Evolutionary conservation across 2,329 filamentous ascomycete genomes (phyloP).

Genomic region (Rhytidhysteron rufulum): DNA sequence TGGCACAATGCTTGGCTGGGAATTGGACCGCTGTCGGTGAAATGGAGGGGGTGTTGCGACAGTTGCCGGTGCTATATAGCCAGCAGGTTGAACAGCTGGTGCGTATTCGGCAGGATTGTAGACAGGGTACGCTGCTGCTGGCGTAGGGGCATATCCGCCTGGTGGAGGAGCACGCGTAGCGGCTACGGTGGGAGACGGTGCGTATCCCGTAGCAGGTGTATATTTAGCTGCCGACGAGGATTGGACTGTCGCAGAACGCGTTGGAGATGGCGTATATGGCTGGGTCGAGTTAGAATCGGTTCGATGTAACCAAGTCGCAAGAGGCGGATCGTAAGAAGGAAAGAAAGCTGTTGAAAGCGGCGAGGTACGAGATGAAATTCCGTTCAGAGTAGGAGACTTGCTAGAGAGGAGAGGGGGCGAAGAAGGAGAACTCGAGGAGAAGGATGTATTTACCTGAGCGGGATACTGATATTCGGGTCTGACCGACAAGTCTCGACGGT

Average conservation of each 20-base stretch:
- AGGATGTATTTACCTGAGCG: conserved; percentile 33
- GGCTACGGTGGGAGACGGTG: conserved; percentile 22
- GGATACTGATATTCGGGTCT: conserved; percentile 24
- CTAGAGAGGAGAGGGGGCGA: conserved; percentile 19
- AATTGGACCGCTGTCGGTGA: conserved; percentile 31
- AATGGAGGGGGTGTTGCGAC: conserved; percentile 31
- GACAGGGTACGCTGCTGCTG: conserved; percentile 16
- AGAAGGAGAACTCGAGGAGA: conserved; percentile 26
- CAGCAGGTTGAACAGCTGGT: conserved; percentile 11
- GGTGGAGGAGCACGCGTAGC: conserved; percentile 20
- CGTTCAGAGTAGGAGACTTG: conserved; percentile 14
- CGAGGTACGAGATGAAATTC: conserved; percentile 21
- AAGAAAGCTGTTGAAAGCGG: conserved; percentile 26
- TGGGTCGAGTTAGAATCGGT: conserved; percentile 31
- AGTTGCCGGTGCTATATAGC: conserved; percentile 15
- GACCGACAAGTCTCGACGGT: conserved; percentile 19
- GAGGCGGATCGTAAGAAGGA: conserved; percentile 34
- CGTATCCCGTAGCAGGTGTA: conserved; percentile 28
- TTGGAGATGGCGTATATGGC: conserved; percentile 15
- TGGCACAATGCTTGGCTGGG: conserved; percentile 24
- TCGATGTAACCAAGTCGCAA: conserved; percentile 27
- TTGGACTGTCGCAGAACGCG: conserved; percentile 6
- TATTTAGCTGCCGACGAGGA: conserved; percentile 26
- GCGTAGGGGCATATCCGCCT: conserved; percentile 2
- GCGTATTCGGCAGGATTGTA: conserved; percentile 31